These are phyloP conservation scores for Climacium dendroides DNA, from an alignment of 225 moss, liverwort and hornwort genomes.

Conservation along the genomic window DNA sequence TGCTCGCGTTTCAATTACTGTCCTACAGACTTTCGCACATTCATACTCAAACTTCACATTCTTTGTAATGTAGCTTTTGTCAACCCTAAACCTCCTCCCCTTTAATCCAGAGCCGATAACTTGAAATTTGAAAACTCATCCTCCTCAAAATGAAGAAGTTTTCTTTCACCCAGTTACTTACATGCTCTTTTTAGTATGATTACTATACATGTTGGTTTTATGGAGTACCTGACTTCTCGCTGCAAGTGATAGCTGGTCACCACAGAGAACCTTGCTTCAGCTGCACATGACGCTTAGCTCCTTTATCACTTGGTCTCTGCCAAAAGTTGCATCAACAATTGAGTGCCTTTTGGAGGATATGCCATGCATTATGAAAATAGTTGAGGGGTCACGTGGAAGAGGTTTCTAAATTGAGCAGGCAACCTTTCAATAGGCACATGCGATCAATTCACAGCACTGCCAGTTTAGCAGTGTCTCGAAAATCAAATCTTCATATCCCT, in stretches of 20 bases:
- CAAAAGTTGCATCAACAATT: not conserved
- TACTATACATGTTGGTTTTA: not conserved
- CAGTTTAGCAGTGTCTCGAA: not conserved
- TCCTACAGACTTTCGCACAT: not conserved
- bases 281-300: not conserved
- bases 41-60: not conserved
- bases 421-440: not conserved
- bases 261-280: not conserved
- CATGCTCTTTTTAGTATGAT: too few species aligned
- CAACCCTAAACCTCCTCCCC: not conserved
- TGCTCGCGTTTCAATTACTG: not conserved
- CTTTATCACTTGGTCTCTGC: not conserved
- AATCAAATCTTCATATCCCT: not conserved
- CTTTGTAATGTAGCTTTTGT: not conserved
- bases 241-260: not conserved
- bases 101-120: not conserved
- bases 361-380: not conserved
- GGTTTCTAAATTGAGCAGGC: constrained; percentile 3
- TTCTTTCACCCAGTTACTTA: not conserved
- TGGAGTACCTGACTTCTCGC: not conserved
- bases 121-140: not conserved
- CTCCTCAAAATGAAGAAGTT: not conserved
- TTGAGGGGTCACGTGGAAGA: constrained; percentile 7
- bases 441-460: not conserved
- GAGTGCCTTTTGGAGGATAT: not conserved